Percentiles rank a stretch among this genome's conserved stretches.
Conservation (phyloP, 441 rosid genomes). For the Brassica balearica region DNA sequence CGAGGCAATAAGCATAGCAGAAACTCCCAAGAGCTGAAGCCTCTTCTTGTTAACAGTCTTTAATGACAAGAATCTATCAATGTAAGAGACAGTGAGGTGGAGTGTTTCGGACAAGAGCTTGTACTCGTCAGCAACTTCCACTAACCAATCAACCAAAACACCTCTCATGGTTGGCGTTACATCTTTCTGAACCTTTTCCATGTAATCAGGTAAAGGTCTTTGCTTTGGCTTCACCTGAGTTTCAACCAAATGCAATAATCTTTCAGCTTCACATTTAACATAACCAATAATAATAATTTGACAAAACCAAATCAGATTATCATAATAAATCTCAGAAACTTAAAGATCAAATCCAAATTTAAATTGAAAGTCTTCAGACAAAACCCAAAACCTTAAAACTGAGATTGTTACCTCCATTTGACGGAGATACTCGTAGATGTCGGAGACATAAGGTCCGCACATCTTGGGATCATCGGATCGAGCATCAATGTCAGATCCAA, state of each 20-base stretch:
- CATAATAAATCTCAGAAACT: background rate
- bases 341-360: background rate
- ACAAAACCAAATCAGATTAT: background rate
- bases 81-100: slow-evolving; percentile 55
- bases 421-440: slow-evolving; percentile 63
- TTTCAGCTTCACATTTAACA: background rate
- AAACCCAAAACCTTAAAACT: background rate
- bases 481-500: slow-evolving; percentile 42
- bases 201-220: slow-evolving; percentile 64
- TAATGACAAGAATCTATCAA: slow-evolving; percentile 63
- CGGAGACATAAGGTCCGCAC: slow-evolving; percentile 60
- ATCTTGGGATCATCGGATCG: slow-evolving; percentile 62
- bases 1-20: slow-evolving; percentile 84
- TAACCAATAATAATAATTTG: background rate
- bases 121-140: slow-evolving; percentile 73
- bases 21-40: slow-evolving; percentile 76
- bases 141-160: slow-evolving; percentile 74
- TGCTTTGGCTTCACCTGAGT: slow-evolving; percentile 59
- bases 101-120: slow-evolving; percentile 63
- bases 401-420: slow-evolving; percentile 57
- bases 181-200: slow-evolving; percentile 65
- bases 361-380: background rate
- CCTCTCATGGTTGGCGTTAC: slow-evolving; percentile 71
- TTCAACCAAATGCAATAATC: background rate
- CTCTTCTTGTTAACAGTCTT: slow-evolving; percentile 52